Evolutionary conservation across 2,329 filamentous ascomycete genomes (phyloP).

Genomic region (Xylariaceae sp.): DNA sequence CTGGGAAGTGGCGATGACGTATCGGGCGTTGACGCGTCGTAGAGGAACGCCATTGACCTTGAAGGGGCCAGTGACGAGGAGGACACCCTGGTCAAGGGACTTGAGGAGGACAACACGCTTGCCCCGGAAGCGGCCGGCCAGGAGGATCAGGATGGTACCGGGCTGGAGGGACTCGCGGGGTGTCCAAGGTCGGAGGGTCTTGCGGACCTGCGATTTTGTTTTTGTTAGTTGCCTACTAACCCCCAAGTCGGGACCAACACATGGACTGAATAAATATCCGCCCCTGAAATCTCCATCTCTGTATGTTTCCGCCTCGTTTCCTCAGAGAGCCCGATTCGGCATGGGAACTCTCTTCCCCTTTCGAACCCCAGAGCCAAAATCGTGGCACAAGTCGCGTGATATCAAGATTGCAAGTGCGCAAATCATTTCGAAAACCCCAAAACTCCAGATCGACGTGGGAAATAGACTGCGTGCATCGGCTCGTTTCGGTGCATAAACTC

Average conservation of each 20-base stretch:
- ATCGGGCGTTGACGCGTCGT: conserved; percentile 87
- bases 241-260: conserved; percentile 1
- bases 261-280: no score
- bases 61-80: conserved; percentile 99
- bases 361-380: no score
- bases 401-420: no score
- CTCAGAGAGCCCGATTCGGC: conserved; percentile 9
- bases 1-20: conserved; percentile 86
- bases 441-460: not conserved
- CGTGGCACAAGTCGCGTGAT: no score
- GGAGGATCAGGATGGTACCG: conserved; percentile 95
- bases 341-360: conserved; percentile 6
- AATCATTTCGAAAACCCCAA: not conserved
- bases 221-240: conserved; percentile 8
- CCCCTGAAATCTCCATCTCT: no score
- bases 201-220: conserved; percentile 67
- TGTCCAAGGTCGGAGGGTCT: conserved; percentile 82
- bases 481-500: conserved; percentile 48
- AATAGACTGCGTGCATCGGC: conserved; percentile 10
- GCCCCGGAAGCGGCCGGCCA: conserved; percentile 98
- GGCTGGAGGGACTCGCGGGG: conserved; percentile 85
- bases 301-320: not conserved
- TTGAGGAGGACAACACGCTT: conserved; percentile 99
- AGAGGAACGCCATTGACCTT: conserved; percentile 99
- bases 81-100: conserved; percentile 92